These are phyloP conservation scores for Claviceps lovelessii DNA, from an alignment of 2,329 filamentous ascomycete genomes.

Conservation along the genomic window DNA sequence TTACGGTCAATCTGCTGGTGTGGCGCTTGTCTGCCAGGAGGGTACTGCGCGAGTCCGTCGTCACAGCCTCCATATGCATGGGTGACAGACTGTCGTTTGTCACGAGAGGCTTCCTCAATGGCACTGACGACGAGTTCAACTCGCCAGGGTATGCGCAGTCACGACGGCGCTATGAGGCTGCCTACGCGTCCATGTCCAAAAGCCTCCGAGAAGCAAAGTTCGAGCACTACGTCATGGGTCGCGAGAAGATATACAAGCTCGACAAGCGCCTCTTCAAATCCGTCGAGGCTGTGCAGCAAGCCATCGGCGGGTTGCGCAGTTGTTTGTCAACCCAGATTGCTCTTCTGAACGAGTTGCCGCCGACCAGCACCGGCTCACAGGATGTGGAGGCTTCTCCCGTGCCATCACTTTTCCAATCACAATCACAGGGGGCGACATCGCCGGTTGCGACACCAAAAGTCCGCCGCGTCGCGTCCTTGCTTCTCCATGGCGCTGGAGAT, in stretches of 20 bases:
- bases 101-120: slow-evolving; percentile 69
- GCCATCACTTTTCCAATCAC: not conserved
- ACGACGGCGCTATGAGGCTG: slow-evolving; percentile 48
- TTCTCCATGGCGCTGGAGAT: slow-evolving; percentile 28
- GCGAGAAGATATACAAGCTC: slow-evolving; percentile 62
- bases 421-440: slow-evolving; percentile 8
- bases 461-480: slow-evolving; percentile 15
- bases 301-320: slow-evolving; percentile 78
- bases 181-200: slow-evolving; percentile 57
- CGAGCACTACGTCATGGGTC: slow-evolving; percentile 72
- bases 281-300: slow-evolving; percentile 72
- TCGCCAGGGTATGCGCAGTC: slow-evolving; percentile 50
- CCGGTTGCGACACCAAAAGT: slow-evolving; percentile 12
- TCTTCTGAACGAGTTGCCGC: slow-evolving; percentile 51
- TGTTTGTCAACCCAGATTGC: slow-evolving; percentile 82
- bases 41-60: slow-evolving; percentile 57
- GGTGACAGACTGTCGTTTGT: slow-evolving; percentile 72
- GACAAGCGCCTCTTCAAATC: slow-evolving; percentile 71
- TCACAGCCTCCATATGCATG: slow-evolving; percentile 58
- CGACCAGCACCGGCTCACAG: slow-evolving; percentile 1
- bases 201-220: slow-evolving; percentile 75
- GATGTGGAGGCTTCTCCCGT: not conserved
- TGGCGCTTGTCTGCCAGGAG: slow-evolving; percentile 66
- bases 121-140: slow-evolving; percentile 63
- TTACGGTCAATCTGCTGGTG: slow-evolving; percentile 61